Conservation (phyloP, 2,329 filamentous ascomycete species). For the Paraphoma chrysanthemicola region DNA sequence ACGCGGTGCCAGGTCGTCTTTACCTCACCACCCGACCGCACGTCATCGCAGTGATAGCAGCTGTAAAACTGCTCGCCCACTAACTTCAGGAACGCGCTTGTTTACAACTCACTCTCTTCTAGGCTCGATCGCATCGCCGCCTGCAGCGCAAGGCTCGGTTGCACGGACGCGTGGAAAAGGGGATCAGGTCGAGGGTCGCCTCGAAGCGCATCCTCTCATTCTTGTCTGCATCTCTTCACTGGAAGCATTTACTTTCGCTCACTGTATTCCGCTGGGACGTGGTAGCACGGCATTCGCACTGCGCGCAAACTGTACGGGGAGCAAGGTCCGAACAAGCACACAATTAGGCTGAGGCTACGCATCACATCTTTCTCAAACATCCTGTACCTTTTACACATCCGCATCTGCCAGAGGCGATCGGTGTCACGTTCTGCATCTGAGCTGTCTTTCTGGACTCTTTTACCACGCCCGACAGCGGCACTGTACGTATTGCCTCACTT, state of each 20-base stretch:
- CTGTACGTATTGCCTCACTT: conserved; percentile 51
- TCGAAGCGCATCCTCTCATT: conserved; percentile 13
- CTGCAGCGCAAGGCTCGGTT: background rate
- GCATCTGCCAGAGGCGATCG: conserved; percentile 52
- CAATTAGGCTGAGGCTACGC: conserved; percentile 36
- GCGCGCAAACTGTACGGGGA: conserved; percentile 34
- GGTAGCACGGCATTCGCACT: conserved; percentile 33
- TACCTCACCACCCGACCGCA: conserved; percentile 10
- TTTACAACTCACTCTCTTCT: background rate
- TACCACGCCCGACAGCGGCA: conserved; percentile 41
- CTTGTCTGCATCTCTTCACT: conserved; percentile 30
- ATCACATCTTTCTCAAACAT: conserved; percentile 36
- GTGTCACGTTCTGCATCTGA: conserved; percentile 40
- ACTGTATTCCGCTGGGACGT: conserved; percentile 27
- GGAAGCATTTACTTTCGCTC: conserved; percentile 27
- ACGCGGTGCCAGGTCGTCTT: conserved; percentile 21
- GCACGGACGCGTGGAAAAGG: conserved; percentile 12
- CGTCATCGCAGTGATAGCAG: background rate
- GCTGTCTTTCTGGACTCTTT: conserved; percentile 42
- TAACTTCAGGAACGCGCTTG: background rate
- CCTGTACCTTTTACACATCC: conserved; percentile 46
- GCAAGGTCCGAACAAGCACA: conserved; percentile 23
- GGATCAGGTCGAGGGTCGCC: conserved; percentile 20
- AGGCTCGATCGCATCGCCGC: background rate
- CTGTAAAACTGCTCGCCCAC: background rate